Percentiles rank a stretch among this genome's conserved stretches.
Evolutionary conservation across 305 asterid genomes (phyloP).

Genomic region (Fraxinus latifolia): DNA sequence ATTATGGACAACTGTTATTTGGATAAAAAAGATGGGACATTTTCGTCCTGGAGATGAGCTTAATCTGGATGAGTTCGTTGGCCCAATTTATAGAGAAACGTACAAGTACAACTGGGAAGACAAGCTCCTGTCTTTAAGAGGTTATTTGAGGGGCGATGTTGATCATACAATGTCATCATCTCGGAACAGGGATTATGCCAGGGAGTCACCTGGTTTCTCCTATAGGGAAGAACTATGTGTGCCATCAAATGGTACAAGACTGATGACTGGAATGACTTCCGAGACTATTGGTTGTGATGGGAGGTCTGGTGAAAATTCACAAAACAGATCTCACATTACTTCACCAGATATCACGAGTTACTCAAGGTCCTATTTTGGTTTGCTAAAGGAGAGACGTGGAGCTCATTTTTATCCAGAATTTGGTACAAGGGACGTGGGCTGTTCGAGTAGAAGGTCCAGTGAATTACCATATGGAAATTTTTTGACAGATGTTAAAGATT

Average conservation of each 20-base stretch:
- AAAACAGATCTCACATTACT: conserved; percentile 27
- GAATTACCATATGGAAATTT: conserved; percentile 23
- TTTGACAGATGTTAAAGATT: conserved; percentile 26
- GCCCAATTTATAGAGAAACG: conserved; percentile 24
- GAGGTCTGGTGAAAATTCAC: conserved; percentile 28
- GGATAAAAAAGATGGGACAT: conserved; percentile 30
- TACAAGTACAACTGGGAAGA: conserved; percentile 31
- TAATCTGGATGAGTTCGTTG: conserved; percentile 23
- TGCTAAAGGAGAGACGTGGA: conserved; percentile 29
- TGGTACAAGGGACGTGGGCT: conserved; percentile 23
- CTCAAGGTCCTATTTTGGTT: conserved; percentile 31
- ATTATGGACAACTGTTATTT: conserved; percentile 13
- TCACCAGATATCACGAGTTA: conserved; percentile 35
- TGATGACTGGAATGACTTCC: conserved; percentile 26
- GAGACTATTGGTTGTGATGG: conserved; percentile 30
- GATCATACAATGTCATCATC: conserved; percentile 32
- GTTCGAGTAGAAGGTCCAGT: conserved; percentile 23
- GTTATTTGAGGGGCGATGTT: conserved; percentile 27
- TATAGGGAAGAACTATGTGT: conserved; percentile 24
- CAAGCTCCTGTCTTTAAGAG: conserved; percentile 24
- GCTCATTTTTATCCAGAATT: conserved; percentile 29
- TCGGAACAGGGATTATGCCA: conserved; percentile 29
- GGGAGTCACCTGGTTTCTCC: conserved; percentile 26
- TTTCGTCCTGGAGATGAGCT: conserved; percentile 29
- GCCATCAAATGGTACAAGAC: conserved; percentile 24